Conservation (phyloP, 768 basidiomycete genomes). For the Boletus rubescentipes region DNA sequence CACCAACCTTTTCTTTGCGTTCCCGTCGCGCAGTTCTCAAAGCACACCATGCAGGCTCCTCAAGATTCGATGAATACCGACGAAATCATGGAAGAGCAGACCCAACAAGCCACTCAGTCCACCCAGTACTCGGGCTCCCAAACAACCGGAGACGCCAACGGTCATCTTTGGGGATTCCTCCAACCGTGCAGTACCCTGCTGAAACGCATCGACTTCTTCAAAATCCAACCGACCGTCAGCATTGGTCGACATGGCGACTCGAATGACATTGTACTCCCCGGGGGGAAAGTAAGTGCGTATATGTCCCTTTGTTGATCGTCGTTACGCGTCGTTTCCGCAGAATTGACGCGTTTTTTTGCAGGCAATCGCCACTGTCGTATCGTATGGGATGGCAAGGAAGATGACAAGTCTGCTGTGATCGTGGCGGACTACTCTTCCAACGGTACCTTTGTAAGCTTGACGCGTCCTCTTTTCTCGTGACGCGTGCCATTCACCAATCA, state of each 20-base stretch:
- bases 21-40: not conserved
- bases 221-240: slow-evolving; percentile 44
- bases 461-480: slow-evolving; percentile 16
- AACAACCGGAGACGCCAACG: slow-evolving; percentile 15
- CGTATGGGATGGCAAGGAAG: slow-evolving; percentile 36
- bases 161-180: slow-evolving; percentile 68
- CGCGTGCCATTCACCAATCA: slow-evolving; percentile 9
- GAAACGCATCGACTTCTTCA: slow-evolving; percentile 62
- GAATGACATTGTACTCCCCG: slow-evolving; percentile 59
- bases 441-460: slow-evolving; percentile 41
- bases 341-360: slow-evolving; percentile 33
- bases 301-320: not conserved
- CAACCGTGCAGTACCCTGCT: slow-evolving; percentile 57
- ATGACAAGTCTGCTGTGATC: slow-evolving; percentile 32
- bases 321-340: slow-evolving; percentile 14
- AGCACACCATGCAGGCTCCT: slow-evolving; percentile 14
- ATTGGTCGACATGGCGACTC: slow-evolving; percentile 52
- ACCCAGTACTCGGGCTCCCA: slow-evolving; percentile 38
- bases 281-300: slow-evolving; percentile 70
- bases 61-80: slow-evolving; percentile 28
- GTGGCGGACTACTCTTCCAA: slow-evolving; percentile 41
- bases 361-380: slow-evolving; percentile 40
- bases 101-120: slow-evolving; percentile 41
- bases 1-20: not conserved
- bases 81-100: slow-evolving; percentile 32